Evolutionary conservation across 2,329 filamentous ascomycete species (phyloP).

Genomic region (Macroventuria anomochaeta): DNA sequence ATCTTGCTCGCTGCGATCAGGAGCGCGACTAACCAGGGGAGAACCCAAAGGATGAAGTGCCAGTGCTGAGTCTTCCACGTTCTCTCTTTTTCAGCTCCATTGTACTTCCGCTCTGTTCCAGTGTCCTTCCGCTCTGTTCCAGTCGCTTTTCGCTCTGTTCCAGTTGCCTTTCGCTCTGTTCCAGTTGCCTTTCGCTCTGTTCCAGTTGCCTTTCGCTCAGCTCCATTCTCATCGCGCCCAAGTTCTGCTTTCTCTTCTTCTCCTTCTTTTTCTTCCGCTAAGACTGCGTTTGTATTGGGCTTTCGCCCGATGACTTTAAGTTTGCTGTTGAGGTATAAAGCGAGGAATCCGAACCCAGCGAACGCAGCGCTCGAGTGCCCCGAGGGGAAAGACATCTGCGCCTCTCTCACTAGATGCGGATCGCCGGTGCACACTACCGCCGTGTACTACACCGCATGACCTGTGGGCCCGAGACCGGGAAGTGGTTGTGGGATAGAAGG

Average conservation of each 20-base stretch:
- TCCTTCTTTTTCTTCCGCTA: too few relatives aligned
- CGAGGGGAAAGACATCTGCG: slow-evolving; percentile 41
- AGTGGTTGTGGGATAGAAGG: slow-evolving; percentile 15
- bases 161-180: too few relatives aligned
- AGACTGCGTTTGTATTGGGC: background rate
- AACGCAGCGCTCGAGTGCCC: slow-evolving; percentile 42
- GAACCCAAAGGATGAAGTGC: slow-evolving; percentile 68
- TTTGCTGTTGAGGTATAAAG: slow-evolving; percentile 39
- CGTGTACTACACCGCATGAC: slow-evolving; percentile 19
- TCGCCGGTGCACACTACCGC: slow-evolving; percentile 25
- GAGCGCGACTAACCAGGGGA: slow-evolving; percentile 67
- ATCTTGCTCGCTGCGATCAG: slow-evolving; percentile 71
- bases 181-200: too few relatives aligned
- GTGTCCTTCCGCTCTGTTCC: too few relatives aligned
- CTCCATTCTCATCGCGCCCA: background rate
- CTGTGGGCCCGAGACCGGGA: background rate
- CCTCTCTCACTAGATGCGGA: slow-evolving; percentile 26
- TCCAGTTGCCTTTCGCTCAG: too few relatives aligned
- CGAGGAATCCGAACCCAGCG: slow-evolving; percentile 41
- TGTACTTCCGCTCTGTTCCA: too few relatives aligned
- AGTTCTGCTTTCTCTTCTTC: too few relatives aligned
- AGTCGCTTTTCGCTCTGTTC: too few relatives aligned
- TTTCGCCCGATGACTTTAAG: slow-evolving; percentile 24
- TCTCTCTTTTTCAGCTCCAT: too few relatives aligned
- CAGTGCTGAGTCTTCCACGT: slow-evolving; percentile 65